These are phyloP conservation scores for Sporobolomyces roseus DNA, from an alignment of 768 basidiomycete species.

Conservation along the genomic window DNA sequence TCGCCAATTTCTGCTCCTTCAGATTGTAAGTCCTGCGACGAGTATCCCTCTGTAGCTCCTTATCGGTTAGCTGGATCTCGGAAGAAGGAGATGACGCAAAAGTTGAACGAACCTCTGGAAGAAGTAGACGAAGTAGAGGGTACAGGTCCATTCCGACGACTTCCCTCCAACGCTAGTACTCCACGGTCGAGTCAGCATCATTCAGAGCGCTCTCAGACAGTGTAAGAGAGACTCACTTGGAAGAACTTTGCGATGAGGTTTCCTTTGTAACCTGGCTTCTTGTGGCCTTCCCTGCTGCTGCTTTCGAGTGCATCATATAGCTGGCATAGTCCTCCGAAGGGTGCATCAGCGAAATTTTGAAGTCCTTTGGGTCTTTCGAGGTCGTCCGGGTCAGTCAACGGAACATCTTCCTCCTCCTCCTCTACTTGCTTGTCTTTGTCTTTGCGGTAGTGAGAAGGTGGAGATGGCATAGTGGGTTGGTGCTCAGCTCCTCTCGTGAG, in stretches of 20 bases:
- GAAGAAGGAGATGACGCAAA: slow-evolving; percentile 60
- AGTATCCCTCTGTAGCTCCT: slow-evolving; percentile 70
- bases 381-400: slow-evolving; percentile 18
- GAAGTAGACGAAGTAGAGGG: slow-evolving; percentile 78
- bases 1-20: slow-evolving; percentile 92
- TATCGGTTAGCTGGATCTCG: slow-evolving; percentile 58
- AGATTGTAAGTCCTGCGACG: slow-evolving; percentile 87
- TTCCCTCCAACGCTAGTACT: slow-evolving; percentile 60
- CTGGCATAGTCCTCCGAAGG: slow-evolving; percentile 6
- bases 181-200: background rate
- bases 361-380: slow-evolving; percentile 17
- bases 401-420: background rate
- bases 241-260: slow-evolving; percentile 24
- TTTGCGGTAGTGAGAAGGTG: too few relatives aligned
- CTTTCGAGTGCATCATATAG: slow-evolving; percentile 33
- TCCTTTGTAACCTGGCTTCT: slow-evolving; percentile 23
- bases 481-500: background rate
- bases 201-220: background rate
- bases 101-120: slow-evolving; percentile 61
- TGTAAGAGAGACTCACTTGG: slow-evolving; percentile 3
- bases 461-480: slow-evolving; percentile 1
- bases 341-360: slow-evolving; percentile 1
- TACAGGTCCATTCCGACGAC: slow-evolving; percentile 83
- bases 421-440: background rate
- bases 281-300: slow-evolving; percentile 25